Conservation (phyloP, 164 flowering plant species). For the Piper betle region DNA sequence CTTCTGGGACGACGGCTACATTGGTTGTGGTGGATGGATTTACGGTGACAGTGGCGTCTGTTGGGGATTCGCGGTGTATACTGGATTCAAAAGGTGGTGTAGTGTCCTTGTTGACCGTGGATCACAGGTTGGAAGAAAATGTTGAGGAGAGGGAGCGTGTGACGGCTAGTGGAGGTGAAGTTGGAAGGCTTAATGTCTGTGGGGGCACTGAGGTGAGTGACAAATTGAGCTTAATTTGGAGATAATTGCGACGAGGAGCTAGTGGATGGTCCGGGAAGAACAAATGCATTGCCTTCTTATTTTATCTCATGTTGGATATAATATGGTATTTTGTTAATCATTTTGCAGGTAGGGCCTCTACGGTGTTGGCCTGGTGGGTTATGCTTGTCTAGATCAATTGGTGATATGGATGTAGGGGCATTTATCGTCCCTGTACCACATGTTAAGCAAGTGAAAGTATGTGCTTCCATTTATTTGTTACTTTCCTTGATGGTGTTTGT, state of each 20-base stretch:
- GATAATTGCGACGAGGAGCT: conserved; percentile 11
- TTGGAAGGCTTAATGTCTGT: conserved; percentile 73
- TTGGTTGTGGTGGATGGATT: conserved; percentile 83
- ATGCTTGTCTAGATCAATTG: conserved; percentile 88
- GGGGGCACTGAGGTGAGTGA: conserved; percentile 57
- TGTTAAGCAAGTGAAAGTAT: conserved; percentile 92
- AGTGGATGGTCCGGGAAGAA: too few relatives aligned
- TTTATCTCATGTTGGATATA: conserved; percentile 1
- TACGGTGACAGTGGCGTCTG: conserved; percentile 87
- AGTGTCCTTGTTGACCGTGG: conserved; percentile 74
- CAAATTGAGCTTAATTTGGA: conserved; percentile 12
- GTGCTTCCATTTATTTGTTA: neutral
- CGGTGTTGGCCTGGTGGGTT: conserved; percentile 97
- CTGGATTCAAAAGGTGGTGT: conserved; percentile 75
- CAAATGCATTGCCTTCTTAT: neutral
- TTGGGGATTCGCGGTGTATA: conserved; percentile 85
- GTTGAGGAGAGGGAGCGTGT: conserved; percentile 86
- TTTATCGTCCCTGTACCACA: conserved; percentile 85
- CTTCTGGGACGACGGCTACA: conserved; percentile 88
- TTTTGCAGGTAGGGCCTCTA: conserved; percentile 68
- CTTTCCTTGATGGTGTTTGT: neutral
- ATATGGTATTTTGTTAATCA: neutral
- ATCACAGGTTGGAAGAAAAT: conserved; percentile 84
- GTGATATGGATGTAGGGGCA: conserved; percentile 88
- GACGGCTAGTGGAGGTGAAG: conserved; percentile 91